These are phyloP conservation scores for Colletotrichum falcatum DNA, from an alignment of 2,329 filamentous ascomycete species.

Conservation along the genomic window DNA sequence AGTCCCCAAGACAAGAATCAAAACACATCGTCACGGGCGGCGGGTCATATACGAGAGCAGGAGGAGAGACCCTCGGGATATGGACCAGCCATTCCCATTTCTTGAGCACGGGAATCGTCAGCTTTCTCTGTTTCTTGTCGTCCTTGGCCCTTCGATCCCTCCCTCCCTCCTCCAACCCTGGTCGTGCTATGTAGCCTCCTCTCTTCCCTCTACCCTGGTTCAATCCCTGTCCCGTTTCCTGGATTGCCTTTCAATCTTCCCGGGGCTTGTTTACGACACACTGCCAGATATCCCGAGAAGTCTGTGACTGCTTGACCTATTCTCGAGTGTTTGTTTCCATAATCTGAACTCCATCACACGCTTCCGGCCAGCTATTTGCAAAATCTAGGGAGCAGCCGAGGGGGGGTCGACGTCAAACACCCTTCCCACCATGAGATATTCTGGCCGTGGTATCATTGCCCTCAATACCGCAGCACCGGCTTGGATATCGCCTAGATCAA, in stretches of 20 bases:
- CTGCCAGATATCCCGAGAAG: neutral
- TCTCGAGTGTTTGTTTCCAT: neutral
- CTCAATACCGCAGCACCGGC: neutral
- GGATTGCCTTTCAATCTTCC: slow-evolving; percentile 24
- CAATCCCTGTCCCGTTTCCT: neutral
- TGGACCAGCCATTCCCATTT: slow-evolving; percentile 19
- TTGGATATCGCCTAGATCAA: neutral
- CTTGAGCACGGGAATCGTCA: neutral
- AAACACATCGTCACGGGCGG: slow-evolving; percentile 9
- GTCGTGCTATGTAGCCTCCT: neutral
- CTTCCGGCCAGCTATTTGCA: neutral
- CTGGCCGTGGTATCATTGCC: neutral
- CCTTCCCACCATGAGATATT: slow-evolving; percentile 15
- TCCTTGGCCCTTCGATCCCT: too few species aligned
- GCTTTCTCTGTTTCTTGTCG: neutral
- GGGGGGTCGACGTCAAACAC: neutral
- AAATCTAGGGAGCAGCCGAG: neutral
- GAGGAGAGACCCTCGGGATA: neutral
- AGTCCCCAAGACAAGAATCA: neutral
- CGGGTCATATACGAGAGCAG: neutral
- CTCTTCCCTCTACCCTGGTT: neutral
- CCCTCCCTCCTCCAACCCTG: too few species aligned
- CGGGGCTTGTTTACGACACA: slow-evolving; percentile 13
- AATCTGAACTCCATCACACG: neutral
- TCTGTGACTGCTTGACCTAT: neutral